Base-by-base conservation (phyloP, 2,329 filamentous ascomycete species). In the Talaromyces rugulosus region DNA sequence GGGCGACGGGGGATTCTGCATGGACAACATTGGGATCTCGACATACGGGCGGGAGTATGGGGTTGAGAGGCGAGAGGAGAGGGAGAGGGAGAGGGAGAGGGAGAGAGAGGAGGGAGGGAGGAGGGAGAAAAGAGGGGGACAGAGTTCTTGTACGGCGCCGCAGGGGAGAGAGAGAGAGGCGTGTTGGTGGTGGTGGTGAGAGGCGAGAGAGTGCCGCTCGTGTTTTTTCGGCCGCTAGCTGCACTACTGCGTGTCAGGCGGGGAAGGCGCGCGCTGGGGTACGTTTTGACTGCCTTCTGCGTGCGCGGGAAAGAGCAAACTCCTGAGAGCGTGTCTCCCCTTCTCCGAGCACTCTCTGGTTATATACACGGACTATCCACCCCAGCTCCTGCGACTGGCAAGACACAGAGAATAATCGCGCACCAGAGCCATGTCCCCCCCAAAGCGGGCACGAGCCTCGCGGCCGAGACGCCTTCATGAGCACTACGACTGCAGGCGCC, bases 11-110 rank as follows among this genome's bases (percentile, higher is more conserved):
- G 63, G 64, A 62, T 68, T 66, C 59, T 74, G 75, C 70, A 75
- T 76, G 70, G 74, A 77, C 72, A 76, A 74, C 74, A 77, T 77
- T 69, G 68, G 50, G 55, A 52, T 40, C 56, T 47, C 61, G 52
- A 59, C 56, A 62, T 59, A 59, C 51, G 47, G 44, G 44, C 40
- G 47, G 31, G 31, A 59, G 47, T 28, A 23, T 33, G 31, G 33
- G 51, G 36, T 18, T n/a, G 47, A 16, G 47, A 59, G 57, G 57
- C 23, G 27, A 40, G 23, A 33, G 44, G 27, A 12, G 36, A 7
- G 36, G 9, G 40, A 31, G 28, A 33, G 40, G 3, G 16, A 27
- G n/a, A n/a, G n/a, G n/a, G n/a, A n/a, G 40, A 30, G 33, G 23
- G 14, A 31, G 27, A 18, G 23, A 28, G 14, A 44, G 28, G 34